phyloP scores from a whole-genome alignment of 176 grass and related monocot species.

The Stipa capillata region DNA sequence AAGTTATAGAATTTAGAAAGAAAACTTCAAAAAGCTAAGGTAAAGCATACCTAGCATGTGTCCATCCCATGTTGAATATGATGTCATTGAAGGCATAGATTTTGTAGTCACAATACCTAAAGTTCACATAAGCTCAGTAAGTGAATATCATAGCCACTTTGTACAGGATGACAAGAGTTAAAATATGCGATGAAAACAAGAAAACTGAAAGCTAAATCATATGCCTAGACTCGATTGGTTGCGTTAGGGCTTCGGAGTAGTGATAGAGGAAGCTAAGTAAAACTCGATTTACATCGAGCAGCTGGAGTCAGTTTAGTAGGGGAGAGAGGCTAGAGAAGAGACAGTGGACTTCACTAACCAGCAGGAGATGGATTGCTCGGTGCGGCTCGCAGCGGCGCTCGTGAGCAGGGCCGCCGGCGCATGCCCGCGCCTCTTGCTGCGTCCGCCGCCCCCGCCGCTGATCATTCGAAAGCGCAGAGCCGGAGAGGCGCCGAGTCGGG shows the following conservation, averaged over 20 bases:
- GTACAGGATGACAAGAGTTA: too few relatives aligned
- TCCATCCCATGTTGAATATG: conserved; percentile 55
- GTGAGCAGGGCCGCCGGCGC: conserved; percentile 29
- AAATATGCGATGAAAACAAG: background rate
- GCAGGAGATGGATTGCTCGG: conserved; percentile 37
- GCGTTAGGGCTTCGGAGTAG: background rate
- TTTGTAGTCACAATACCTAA: conserved; percentile 81
- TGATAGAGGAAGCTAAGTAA: background rate
- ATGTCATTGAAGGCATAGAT: conserved; percentile 61
- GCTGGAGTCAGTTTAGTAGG: background rate
- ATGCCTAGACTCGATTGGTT: background rate
- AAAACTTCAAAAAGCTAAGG: background rate
- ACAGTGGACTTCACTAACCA: conserved; percentile 33
- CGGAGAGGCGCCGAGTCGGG: background rate
- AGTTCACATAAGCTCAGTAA: background rate
- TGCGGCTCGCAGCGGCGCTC: background rate
- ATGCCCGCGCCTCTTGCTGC: conserved; percentile 40
- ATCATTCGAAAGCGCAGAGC: conserved; percentile 4
- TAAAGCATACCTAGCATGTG: conserved; percentile 54
- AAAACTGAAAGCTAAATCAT: background rate
- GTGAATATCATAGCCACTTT: background rate
- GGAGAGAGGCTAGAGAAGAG: background rate
- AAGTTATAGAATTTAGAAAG: background rate
- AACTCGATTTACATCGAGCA: conserved; percentile 12
- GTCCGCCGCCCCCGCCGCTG: conserved; percentile 23